A percentile compares a stretch with the other conserved stretches of the same genome.
These are phyloP conservation scores for Teunomyces tritomae DNA, from an alignment of 805 yeast genomes.

Conservation along the genomic window DNA sequence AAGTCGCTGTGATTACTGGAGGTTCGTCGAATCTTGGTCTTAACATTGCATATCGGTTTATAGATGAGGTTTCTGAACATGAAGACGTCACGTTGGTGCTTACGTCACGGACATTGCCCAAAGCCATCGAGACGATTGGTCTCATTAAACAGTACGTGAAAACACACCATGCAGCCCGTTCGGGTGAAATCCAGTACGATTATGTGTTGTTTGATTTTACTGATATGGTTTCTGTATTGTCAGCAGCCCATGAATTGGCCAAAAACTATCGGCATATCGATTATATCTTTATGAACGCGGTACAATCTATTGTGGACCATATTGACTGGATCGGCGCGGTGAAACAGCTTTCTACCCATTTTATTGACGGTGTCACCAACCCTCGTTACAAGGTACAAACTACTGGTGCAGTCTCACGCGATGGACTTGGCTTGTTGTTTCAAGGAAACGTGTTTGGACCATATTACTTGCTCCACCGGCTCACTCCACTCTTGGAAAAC, in stretches of 20 bases:
- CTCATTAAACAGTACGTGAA: conserved; percentile 36
- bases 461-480: conserved; percentile 71
- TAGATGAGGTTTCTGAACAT: conserved; percentile 55
- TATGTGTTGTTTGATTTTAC: conserved; percentile 87
- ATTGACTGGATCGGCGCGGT: conserved; percentile 82
- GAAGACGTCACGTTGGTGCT: conserved; percentile 73
- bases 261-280: conserved; percentile 67
- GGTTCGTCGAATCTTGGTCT: conserved; percentile 71
- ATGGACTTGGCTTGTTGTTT: conserved; percentile 83
- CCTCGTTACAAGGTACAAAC: conserved; percentile 85
- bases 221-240: conserved; percentile 79
- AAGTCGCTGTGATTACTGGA: conserved; percentile 42
- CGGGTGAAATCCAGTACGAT: conserved; percentile 74
- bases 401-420: conserved; percentile 70
- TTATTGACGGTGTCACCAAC: conserved; percentile 80
- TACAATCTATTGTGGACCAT: conserved; percentile 84
- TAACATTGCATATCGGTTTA: conserved; percentile 76
- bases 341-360: conserved; percentile 61
- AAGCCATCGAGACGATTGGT: conserved; percentile 72
- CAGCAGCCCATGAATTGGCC: conserved; percentile 68
- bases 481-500: conserved; percentile 52
- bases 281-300: conserved; percentile 82
- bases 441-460: conserved; percentile 98
- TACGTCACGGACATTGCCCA: conserved; percentile 84
- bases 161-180: conserved; percentile 31